These are phyloP conservation scores for Phytopythium mirpurense DNA, from an alignment of 352 stramenopile species.

Conservation along the genomic window DNA sequence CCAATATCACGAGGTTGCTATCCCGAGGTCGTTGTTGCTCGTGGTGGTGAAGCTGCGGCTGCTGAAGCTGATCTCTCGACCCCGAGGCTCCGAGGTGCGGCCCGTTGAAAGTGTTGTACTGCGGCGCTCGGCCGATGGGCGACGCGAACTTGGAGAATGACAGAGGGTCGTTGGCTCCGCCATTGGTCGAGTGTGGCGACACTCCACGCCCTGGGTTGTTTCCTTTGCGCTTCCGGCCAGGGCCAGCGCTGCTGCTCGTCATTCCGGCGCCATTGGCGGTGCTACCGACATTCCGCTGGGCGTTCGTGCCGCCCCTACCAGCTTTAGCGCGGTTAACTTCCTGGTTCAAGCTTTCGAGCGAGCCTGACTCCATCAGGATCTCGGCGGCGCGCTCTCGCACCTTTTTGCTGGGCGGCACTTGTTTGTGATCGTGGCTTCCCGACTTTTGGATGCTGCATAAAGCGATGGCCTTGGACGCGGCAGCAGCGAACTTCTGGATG, in stretches of 20 bases:
- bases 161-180: constrained; percentile 13
- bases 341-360: constrained; percentile 24
- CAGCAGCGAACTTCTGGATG: constrained; percentile 60
- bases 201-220: constrained; percentile 10
- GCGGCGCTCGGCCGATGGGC: constrained; percentile 34
- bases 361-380: constrained; percentile 37
- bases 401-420: constrained; percentile 21
- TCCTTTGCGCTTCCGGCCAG: constrained; percentile 22
- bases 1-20: constrained; percentile 41
- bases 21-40: constrained; percentile 3
- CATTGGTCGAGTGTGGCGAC: constrained; percentile 1
- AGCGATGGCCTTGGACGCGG: constrained; percentile 55
- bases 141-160: constrained; percentile 46
- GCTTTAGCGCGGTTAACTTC: constrained; percentile 14
- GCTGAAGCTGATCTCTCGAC: not conserved
- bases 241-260: constrained; percentile 8
- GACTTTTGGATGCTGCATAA: constrained; percentile 33
- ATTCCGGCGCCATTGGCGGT: constrained; percentile 6
- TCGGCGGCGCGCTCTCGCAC: constrained; percentile 35
- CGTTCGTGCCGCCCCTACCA: not conserved
- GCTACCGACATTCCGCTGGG: not conserved
- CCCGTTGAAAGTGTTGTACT: constrained; percentile 32
- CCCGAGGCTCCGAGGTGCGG: constrained; percentile 11
- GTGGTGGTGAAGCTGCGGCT: constrained; percentile 4
- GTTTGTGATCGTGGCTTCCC: not conserved